A percentile compares a stretch with the other conserved stretches of the same genome.
phyloP scores from a whole-genome alignment of 257 asterid genomes.

The Datura wrightii region DNA sequence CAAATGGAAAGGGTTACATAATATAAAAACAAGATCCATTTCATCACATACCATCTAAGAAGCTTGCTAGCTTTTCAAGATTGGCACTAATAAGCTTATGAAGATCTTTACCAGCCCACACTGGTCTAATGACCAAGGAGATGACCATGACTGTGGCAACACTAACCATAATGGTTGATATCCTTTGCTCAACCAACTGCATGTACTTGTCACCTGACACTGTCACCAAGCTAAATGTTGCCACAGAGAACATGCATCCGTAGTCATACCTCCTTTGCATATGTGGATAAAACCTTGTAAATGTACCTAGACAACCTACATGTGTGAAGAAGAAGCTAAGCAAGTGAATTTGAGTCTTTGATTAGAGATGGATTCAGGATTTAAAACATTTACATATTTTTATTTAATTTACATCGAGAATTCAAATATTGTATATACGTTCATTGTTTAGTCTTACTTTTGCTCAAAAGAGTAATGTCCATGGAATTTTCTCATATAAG shows the following conservation, averaged over 20 bases:
- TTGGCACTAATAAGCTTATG: slow-evolving; percentile 55
- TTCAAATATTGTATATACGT: not conserved
- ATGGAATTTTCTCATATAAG: not conserved
- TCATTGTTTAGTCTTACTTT: not conserved
- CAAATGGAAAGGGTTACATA: too few species aligned
- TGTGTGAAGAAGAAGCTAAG: not conserved
- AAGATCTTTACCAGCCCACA: slow-evolving; percentile 87
- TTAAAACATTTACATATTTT: not conserved
- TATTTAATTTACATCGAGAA: not conserved
- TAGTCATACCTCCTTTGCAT: slow-evolving; percentile 73
- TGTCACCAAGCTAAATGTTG: slow-evolving; percentile 72
- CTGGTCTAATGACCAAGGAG: slow-evolving; percentile 65
- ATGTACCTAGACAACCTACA: slow-evolving; percentile 64
- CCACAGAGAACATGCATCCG: slow-evolving; percentile 68
- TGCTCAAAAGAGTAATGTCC: not conserved
- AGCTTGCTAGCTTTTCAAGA: slow-evolving; percentile 59
- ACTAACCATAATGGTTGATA: slow-evolving; percentile 66
- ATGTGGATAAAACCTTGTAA: slow-evolving; percentile 62
- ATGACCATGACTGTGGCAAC: slow-evolving; percentile 59
- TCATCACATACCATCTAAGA: slow-evolving; percentile 55
- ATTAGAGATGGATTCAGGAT: not conserved
- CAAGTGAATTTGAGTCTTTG: not conserved
- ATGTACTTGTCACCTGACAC: slow-evolving; percentile 73
- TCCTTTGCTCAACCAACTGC: slow-evolving; percentile 62
- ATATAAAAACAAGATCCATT: not conserved